These are phyloP conservation scores for Paramarasmius palmivorus DNA, from an alignment of 1,284 basidiomycete species.

Conservation along the genomic window DNA sequence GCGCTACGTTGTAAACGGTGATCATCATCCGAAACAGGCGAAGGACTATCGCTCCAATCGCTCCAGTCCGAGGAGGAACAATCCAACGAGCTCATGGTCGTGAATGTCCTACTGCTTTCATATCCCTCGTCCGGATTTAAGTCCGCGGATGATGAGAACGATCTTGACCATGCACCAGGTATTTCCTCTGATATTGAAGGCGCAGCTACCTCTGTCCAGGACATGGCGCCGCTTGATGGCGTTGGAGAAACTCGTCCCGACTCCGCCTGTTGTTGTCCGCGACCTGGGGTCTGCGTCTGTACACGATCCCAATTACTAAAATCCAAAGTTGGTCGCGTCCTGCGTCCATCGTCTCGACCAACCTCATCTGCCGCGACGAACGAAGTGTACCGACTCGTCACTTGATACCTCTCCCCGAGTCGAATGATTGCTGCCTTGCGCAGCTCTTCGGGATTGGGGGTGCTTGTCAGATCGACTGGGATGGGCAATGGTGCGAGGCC, in stretches of 20 bases:
- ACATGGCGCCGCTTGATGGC: neutral
- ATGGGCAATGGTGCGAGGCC: slow-evolving; percentile 29
- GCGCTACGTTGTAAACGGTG: slow-evolving; percentile 24
- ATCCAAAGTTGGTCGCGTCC: neutral
- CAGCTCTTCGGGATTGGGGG: slow-evolving; percentile 30
- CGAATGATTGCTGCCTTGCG: slow-evolving; percentile 45
- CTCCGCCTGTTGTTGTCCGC: neutral
- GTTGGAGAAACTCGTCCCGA: neutral
- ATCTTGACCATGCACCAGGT: slow-evolving; percentile 18
- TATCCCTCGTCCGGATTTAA: slow-evolving; percentile 23
- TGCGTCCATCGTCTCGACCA: neutral
- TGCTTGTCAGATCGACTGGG: slow-evolving; percentile 18
- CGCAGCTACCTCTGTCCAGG: neutral
- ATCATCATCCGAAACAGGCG: slow-evolving; percentile 21
- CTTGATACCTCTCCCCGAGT: slow-evolving; percentile 51
- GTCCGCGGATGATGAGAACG: slow-evolving; percentile 14
- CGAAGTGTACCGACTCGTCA: slow-evolving; percentile 52
- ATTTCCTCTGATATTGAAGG: slow-evolving; percentile 1
- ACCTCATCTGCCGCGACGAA: slow-evolving; percentile 52
- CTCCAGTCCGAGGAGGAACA: slow-evolving; percentile 31
- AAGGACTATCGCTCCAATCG: slow-evolving; percentile 26
- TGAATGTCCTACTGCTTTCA: slow-evolving; percentile 35
- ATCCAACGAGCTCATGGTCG: slow-evolving; percentile 51
- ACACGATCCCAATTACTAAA: slow-evolving; percentile 13
- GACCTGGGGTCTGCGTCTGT: neutral